Base-by-base conservation (phyloP, 202 grass and related monocot genomes). In the Schoenoplectus triqueter region DNA sequence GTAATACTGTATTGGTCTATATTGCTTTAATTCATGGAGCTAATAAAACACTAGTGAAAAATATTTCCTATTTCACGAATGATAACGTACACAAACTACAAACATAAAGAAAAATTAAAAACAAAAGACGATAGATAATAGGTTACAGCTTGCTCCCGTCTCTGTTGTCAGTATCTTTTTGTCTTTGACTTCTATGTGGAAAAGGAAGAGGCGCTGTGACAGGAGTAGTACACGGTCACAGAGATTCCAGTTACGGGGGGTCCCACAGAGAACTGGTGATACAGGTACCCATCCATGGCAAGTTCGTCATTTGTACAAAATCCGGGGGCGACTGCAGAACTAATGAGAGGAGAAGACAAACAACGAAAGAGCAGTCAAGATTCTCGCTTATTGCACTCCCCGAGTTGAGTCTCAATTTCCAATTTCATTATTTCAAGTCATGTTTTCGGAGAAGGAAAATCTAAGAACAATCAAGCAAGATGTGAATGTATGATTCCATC, bases 381-480 rank as follows among this genome's bases (percentile, higher is more conserved):
- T 83, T 70, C 80, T 46, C n/a, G 6, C 80, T 83, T 69, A 40
- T 41, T 67, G 11, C n/a, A 68, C 80, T 69, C 42, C 13, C 63
- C 63, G 7, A 66, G 45, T 39, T 47, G 17, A 1, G 20, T 48
- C 10, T 8, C n/a, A 31, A 10, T 69, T 69, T 69, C 46, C 40
- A 66, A 9, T 82, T 82, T 47, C 5, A 4, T 47, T 47, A 47
- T 47, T 47, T 82, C 68, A 49, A 46, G 9, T 47, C 62, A 68
- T 17, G 10, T 52, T 52, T 74, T 73, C 8, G 0, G n/a, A 19
- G 10, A 50, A 73, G 17, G n/a, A 52, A 21, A 52, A 52, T 74
- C 3, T 74, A 52, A 11, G 3, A 74, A 74, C 20, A 10, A 66
- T 3, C 40, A 45, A 45, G 13, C 14, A 47, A 70, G 6, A n/a